phyloP scores from a whole-genome alignment of 2,329 filamentous ascomycete species.

The Septoria petroselini region DNA sequence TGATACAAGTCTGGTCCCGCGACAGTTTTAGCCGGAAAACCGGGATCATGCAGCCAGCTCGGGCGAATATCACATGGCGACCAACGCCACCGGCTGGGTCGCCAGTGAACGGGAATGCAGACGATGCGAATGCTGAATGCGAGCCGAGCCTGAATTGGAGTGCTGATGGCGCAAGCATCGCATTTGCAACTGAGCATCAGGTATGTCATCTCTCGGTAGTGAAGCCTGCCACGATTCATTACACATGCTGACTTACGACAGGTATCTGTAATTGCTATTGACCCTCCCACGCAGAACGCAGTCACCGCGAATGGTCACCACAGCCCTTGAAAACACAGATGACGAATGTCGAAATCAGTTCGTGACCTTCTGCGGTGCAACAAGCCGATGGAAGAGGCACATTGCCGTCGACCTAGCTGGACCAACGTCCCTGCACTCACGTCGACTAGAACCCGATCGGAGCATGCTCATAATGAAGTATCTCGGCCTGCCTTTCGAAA shows the following conservation, averaged over 20 bases:
- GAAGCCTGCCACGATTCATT: background rate
- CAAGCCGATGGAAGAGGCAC: too few species aligned
- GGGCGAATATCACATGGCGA: conserved; percentile 32
- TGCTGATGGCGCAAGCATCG: conserved; percentile 53
- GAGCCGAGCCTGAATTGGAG: conserved; percentile 51
- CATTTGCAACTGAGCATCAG: conserved; percentile 45
- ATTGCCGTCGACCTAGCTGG: background rate
- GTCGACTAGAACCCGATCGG: background rate
- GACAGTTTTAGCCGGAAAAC: conserved; percentile 27
- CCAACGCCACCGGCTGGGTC: conserved; percentile 8
- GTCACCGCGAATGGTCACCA: conserved; percentile 3
- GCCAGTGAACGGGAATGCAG: background rate
- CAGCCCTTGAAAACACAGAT: conserved; percentile 9
- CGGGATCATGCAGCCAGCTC: conserved; percentile 17
- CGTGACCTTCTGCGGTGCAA: too few species aligned
- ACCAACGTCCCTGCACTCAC: background rate
- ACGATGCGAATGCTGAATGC: conserved; percentile 11
- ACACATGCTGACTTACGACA: background rate
- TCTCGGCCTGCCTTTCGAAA: conserved; percentile 22
- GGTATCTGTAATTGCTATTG: conserved; percentile 4
- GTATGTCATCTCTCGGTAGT: conserved; percentile 34
- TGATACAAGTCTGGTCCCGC: conserved; percentile 45
- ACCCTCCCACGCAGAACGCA: background rate
- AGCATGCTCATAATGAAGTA: background rate
- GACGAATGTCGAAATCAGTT: too few species aligned